phyloP scores from a whole-genome alignment of 768 basidiomycete species.

The Podaxis rugospora region DNA sequence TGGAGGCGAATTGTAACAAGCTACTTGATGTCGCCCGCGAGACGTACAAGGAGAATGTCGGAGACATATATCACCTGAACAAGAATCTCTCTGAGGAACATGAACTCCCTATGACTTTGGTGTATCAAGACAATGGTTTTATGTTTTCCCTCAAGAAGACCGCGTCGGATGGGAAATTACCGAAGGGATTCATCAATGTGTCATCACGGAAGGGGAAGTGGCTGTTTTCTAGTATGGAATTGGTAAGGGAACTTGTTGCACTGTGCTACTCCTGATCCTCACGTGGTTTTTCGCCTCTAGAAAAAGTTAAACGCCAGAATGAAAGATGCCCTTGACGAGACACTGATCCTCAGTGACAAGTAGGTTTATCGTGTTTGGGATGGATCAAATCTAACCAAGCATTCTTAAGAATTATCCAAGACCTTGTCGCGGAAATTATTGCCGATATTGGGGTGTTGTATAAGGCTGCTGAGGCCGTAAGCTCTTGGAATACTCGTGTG shows the following conservation, averaged over 20 bases:
- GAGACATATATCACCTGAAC: slow-evolving; percentile 76
- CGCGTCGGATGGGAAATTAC: slow-evolving; percentile 62
- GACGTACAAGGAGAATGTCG: slow-evolving; percentile 90
- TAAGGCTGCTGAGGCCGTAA: slow-evolving; percentile 85
- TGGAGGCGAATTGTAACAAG: slow-evolving; percentile 69
- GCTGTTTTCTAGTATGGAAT: slow-evolving; percentile 74
- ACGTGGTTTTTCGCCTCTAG: slow-evolving; percentile 29
- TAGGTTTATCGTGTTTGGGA: slow-evolving; percentile 20
- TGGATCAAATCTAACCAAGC: background rate
- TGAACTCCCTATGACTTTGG: slow-evolving; percentile 57
- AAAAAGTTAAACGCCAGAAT: slow-evolving; percentile 87
- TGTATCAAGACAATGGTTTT: slow-evolving; percentile 74
- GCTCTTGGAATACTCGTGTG: background rate
- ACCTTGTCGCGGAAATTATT: slow-evolving; percentile 68
- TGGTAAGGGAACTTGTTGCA: slow-evolving; percentile 43
- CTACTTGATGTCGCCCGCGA: slow-evolving; percentile 93
- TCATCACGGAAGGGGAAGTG: slow-evolving; percentile 64
- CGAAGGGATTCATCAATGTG: slow-evolving; percentile 68
- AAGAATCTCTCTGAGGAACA: slow-evolving; percentile 56
- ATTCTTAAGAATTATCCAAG: slow-evolving; percentile 67
- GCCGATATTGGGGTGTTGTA: slow-evolving; percentile 76
- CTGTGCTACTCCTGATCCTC: background rate
- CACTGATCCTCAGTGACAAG: slow-evolving; percentile 82
- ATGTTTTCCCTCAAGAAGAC: slow-evolving; percentile 66
- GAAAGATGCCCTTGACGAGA: slow-evolving; percentile 89